A percentile compares a stretch with the other conserved stretches of the same genome.
phyloP scores from a whole-genome alignment of 2,329 filamentous ascomycete species.

The Aspergillus melleus region DNA sequence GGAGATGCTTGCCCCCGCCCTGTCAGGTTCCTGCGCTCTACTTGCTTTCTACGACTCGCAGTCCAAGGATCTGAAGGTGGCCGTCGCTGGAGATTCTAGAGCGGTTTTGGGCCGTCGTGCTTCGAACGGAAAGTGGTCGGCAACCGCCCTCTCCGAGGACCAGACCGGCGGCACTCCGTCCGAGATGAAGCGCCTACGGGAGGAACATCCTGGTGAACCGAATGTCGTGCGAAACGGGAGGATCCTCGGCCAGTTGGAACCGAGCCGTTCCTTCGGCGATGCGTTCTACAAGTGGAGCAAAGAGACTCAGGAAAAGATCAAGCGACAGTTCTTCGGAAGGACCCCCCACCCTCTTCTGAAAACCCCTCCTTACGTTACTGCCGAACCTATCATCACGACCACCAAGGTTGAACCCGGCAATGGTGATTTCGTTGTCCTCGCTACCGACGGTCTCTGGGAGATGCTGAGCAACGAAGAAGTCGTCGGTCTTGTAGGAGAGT shows the following conservation, averaged over 20 bases:
- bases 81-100: conserved; percentile 93
- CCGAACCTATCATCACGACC: conserved; percentile 90
- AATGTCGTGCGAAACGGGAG: conserved; percentile 85
- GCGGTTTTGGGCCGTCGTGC: conserved; percentile 84
- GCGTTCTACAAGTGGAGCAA: conserved; percentile 94
- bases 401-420: conserved; percentile 86
- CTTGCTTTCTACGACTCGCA: conserved; percentile 93
- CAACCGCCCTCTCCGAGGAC: conserved; percentile 84
- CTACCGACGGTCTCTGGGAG: conserved; percentile 96
- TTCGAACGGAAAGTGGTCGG: conserved; percentile 83
- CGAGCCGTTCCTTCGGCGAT: conserved; percentile 91
- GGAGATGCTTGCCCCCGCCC: conserved; percentile 84
- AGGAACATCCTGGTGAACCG: conserved; percentile 84
- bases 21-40: conserved; percentile 95
- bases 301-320: conserved; percentile 79
- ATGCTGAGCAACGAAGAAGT: conserved; percentile 99
- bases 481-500: conserved; percentile 91
- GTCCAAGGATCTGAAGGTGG: conserved; percentile 84
- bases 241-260: conserved; percentile 88
- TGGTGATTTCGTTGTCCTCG: conserved; percentile 94
- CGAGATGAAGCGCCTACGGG: conserved; percentile 78
- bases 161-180: conserved; percentile 88
- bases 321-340: conserved; percentile 82
- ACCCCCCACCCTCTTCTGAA: conserved; percentile 74
- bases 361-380: conserved; percentile 95